Conservation (phyloP, 2,329 filamentous ascomycete species). For the Ophiostoma fasciatum region DNA sequence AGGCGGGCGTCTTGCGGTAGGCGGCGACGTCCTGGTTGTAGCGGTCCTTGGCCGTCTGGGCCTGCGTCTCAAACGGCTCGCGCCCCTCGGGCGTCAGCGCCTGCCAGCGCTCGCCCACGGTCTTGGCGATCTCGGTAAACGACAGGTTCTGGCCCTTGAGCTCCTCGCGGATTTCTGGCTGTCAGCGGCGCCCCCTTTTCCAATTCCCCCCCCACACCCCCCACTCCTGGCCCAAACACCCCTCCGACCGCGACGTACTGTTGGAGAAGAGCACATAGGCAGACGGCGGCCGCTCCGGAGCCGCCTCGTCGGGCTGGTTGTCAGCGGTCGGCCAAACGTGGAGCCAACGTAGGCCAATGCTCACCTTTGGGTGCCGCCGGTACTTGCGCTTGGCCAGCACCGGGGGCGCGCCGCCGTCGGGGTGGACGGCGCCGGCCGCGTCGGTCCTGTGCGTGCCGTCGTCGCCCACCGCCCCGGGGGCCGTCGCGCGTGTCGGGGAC, state of each 20-base stretch:
- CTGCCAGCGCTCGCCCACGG: constrained; percentile 74
- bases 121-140: constrained; percentile 72
- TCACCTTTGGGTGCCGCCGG: constrained; percentile 64
- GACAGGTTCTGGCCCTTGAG: constrained; percentile 61
- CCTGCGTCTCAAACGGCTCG: constrained; percentile 58
- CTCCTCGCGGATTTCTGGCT: constrained; percentile 64
- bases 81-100: constrained; percentile 50
- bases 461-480: constrained; percentile 40
- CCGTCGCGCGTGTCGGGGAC: constrained; percentile 31
- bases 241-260: constrained; percentile 30
- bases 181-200: too few species aligned
- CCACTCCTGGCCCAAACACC: background rate
- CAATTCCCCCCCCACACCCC: too few species aligned
- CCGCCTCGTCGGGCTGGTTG: constrained; percentile 65
- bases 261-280: constrained; percentile 81
- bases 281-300: constrained; percentile 65
- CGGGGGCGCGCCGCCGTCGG: constrained; percentile 25
- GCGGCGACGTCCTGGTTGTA: constrained; percentile 58
- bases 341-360: too few species aligned
- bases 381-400: constrained; percentile 56
- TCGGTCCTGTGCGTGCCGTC: constrained; percentile 21
- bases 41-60: constrained; percentile 58
- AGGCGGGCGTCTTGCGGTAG: constrained; percentile 65
- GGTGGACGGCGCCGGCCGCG: constrained; percentile 21
- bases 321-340: too few species aligned